phyloP scores from a whole-genome alignment of 306 rosid species.

The Inga leiocalycina region DNA sequence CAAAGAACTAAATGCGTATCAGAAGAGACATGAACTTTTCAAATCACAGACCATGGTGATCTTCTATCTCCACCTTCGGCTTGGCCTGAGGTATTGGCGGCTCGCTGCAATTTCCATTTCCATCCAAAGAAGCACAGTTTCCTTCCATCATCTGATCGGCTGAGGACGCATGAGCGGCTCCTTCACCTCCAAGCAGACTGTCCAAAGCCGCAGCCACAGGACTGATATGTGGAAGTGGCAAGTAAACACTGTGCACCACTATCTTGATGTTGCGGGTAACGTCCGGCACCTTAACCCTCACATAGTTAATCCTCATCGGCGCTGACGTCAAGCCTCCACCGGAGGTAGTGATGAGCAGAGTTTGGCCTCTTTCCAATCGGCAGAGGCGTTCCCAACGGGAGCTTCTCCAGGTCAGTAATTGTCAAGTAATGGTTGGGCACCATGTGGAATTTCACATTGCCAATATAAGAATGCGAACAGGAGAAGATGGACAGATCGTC shows the following conservation, averaged over 20 bases:
- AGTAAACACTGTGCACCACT: constrained; percentile 58
- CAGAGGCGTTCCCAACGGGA: constrained; percentile 60
- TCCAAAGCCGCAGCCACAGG: constrained; percentile 53
- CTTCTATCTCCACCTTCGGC: constrained; percentile 63
- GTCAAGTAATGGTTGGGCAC: constrained; percentile 64
- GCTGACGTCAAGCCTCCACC: constrained; percentile 41
- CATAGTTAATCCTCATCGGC: constrained; percentile 71
- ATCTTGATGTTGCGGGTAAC: constrained; percentile 62
- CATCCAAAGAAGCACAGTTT: constrained; percentile 43
- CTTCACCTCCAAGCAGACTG: constrained; percentile 42
- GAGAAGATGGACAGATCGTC: constrained; percentile 71
- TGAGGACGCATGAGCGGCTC: neutral
- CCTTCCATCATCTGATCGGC: constrained; percentile 40
- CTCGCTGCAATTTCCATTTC: constrained; percentile 41
- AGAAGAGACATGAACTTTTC: constrained; percentile 1
- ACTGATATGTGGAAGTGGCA: constrained; percentile 71
- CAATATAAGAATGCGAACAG: constrained; percentile 64
- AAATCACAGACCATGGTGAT: constrained; percentile 61
- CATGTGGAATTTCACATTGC: constrained; percentile 64
- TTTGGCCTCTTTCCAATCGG: constrained; percentile 58
- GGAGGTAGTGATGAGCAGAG: constrained; percentile 57
- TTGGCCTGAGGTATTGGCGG: constrained; percentile 48
- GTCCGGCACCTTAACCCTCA: constrained; percentile 60
- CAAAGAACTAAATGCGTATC: constrained; percentile 3
- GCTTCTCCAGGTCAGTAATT: constrained; percentile 59